These are phyloP conservation scores for Avena atlantica DNA, from an alignment of 176 grass and related monocot species.

Conservation along the genomic window DNA sequence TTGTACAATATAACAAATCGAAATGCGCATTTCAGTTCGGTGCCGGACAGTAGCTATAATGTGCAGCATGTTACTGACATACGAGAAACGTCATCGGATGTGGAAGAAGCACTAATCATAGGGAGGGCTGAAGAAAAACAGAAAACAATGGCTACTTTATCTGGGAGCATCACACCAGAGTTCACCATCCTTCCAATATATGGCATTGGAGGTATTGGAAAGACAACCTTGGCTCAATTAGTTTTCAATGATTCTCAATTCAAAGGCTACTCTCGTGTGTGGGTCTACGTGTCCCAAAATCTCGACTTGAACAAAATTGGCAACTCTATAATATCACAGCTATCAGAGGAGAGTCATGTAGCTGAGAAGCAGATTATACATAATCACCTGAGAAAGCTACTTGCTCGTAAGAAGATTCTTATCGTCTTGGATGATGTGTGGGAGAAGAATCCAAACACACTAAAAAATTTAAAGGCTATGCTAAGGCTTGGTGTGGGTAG, in stretches of 20 bases:
- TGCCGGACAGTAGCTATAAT: not conserved
- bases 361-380: not conserved
- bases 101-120: not conserved
- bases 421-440: not conserved
- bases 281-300: constrained; percentile 35
- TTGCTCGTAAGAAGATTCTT: not conserved
- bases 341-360: not conserved
- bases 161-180: not conserved
- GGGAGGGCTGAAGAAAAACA: constrained; percentile 7
- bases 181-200: constrained; percentile 32
- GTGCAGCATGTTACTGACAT: not conserved
- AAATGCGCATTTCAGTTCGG: not conserved
- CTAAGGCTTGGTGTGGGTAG: not conserved
- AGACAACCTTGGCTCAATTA: constrained; percentile 37
- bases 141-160: not conserved
- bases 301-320: constrained; percentile 27
- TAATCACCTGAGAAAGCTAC: not conserved
- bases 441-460: not conserved
- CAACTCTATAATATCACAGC: constrained; percentile 18
- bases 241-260: not conserved
- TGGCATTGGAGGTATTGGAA: constrained; percentile 46
- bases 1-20: not conserved
- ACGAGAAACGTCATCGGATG: not conserved
- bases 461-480: not conserved
- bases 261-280: not conserved